Evolutionary conservation across 1,139 yeast species (phyloP).

Genomic region (Lodderomyces parapsilosis): DNA sequence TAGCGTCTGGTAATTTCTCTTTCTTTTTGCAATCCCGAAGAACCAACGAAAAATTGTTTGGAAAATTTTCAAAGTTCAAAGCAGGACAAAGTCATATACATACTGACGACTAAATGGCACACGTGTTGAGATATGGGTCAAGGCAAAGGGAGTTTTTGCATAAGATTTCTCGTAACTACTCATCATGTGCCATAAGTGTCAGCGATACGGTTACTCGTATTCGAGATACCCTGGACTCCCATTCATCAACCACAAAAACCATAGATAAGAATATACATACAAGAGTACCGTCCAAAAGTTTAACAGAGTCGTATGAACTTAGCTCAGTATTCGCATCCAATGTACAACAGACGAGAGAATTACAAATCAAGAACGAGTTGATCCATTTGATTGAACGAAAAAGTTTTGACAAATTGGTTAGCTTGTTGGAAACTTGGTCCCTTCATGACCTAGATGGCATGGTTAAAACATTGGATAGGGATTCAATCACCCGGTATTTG

Average conservation of each 20-base stretch:
- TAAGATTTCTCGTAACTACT: background rate
- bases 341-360: conserved; percentile 1
- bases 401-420: conserved; percentile 9
- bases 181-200: background rate
- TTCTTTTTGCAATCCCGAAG: background rate
- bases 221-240: background rate
- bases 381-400: conserved; percentile 9
- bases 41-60: background rate
- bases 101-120: background rate
- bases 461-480: conserved; percentile 22
- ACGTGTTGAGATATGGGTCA: conserved; percentile 1
- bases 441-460: conserved; percentile 25
- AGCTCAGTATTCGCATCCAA: conserved; percentile 5
- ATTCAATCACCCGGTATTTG: conserved; percentile 20
- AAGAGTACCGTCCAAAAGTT: conserved; percentile 11
- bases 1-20: background rate
- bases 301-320: conserved; percentile 10
- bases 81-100: background rate
- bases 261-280: conserved; percentile 3
- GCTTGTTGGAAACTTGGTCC: conserved; percentile 16
- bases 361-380: conserved; percentile 11
- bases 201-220: background rate
- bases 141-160: background rate
- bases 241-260: background rate
- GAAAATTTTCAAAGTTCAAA: conserved; percentile 1